These are phyloP conservation scores for Chytriomyces confervae DNA, from an alignment of 192 early-diverging fungal species.

Conservation along the genomic window DNA sequence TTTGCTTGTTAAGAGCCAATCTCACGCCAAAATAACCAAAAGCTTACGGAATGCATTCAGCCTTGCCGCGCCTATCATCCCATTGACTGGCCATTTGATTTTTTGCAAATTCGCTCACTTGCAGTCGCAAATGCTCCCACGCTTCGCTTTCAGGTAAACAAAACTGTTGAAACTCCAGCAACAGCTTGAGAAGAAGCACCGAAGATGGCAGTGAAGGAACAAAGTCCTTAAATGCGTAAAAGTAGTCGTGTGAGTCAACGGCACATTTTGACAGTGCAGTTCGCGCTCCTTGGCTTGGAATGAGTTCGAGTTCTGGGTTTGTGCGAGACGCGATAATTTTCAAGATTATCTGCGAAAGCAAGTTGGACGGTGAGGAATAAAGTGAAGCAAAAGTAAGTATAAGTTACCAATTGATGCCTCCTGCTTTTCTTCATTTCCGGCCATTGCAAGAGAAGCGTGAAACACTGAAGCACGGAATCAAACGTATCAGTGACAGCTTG, in stretches of 20 bases:
- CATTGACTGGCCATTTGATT: not conserved
- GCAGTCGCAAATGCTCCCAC: not conserved
- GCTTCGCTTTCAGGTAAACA: not conserved
- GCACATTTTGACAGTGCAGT: not conserved
- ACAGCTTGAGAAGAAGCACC: constrained; percentile 16
- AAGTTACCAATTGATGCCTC: not conserved
- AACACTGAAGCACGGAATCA: constrained; percentile 23
- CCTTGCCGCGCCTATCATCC: constrained; percentile 8
- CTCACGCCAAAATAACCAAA: not conserved
- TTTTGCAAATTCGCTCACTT: constrained; percentile 19
- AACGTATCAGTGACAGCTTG: not conserved
- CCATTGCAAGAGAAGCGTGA: constrained; percentile 24
- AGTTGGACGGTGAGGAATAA: not conserved
- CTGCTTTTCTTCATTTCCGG: not conserved
- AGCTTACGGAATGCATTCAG: not conserved
- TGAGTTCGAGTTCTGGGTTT: constrained; percentile 20
- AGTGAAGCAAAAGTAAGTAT: not conserved
- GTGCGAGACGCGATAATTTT: constrained; percentile 17
- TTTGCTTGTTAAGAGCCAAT: not conserved
- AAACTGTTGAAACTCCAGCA: constrained; percentile 1
- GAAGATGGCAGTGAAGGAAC: constrained; percentile 20
- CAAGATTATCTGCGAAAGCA: not conserved
- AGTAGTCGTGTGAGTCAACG: constrained; percentile 23
- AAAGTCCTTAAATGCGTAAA: constrained; percentile 29
- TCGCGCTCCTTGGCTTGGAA: constrained; percentile 2